Base-by-base conservation (phyloP, 257 asterid species). In the Solanum clarkiae region DNA sequence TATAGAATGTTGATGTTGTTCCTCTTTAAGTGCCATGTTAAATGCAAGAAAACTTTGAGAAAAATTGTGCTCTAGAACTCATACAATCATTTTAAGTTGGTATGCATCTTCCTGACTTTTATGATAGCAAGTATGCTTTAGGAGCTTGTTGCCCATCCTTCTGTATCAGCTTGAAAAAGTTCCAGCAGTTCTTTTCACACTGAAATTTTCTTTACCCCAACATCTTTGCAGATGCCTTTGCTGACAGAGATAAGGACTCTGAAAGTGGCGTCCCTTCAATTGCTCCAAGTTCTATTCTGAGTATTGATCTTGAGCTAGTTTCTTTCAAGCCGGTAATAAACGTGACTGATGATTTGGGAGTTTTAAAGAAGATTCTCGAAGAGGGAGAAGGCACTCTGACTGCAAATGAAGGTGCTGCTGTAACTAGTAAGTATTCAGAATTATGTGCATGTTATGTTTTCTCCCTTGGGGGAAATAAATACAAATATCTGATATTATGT, bases 321-420 rank as follows among this genome's bases (percentile, higher is more conserved):
- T 91, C 93, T 15, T 82, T 92, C 42, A 94, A 92, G 89, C 89
- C 89, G 24, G 95, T 93, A 55, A 81, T 91, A 44, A 91, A 94
- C 87, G 86, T 94, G 83, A 90, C 88, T 51, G 96, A 93, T 22
- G 95, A 92, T 86, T 84, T 87, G 53, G 93, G 91, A 86, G 93
- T 94, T 40, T 81, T 86, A 85, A 94, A 92, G 91, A 94, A 94
- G 88, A 88, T 94, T 54, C 42, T 92, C 79, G 89, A 88, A 88
- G 96, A 92, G 84, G 97, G 97, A 54, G 93, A 91, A 82, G 97
- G 93, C 68, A 42, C 86, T 47, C 72, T 90, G 62, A 90, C 93
- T 59, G 95, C 96, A 70, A 87, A 92, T 81, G 96, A 93, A 63
- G 94, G 96, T 80, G 92, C 97, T 89, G 65, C 89, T 82, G 97